Percentiles rank a stretch among this genome's conserved stretches.
These are phyloP conservation scores for Samsoniella hepiali DNA, from an alignment of 2,329 filamentous ascomycete species.

Conservation along the genomic window DNA sequence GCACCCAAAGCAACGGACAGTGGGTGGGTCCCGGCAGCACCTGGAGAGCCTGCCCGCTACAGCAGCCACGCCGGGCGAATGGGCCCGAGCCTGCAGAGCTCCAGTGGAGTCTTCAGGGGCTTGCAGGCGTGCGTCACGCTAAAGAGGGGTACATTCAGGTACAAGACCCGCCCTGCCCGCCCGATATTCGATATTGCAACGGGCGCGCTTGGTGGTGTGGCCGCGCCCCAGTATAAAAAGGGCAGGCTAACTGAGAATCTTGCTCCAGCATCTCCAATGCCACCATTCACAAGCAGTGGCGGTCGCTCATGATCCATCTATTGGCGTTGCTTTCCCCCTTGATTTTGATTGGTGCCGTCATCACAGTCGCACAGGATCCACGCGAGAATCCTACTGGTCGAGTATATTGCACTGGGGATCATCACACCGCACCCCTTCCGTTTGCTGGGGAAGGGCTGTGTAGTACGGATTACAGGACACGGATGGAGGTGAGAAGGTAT, in stretches of 20 bases:
- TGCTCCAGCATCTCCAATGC: background rate
- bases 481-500: too few relatives aligned
- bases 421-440: too few relatives aligned
- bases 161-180: background rate
- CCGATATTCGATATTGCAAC: background rate
- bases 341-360: too few relatives aligned
- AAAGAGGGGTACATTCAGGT: background rate
- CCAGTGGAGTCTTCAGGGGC: background rate
- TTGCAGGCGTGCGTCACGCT: background rate
- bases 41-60: background rate
- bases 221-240: slow-evolving; percentile 1
- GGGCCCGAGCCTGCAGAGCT: slow-evolving; percentile 4
- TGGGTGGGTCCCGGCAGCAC: slow-evolving; percentile 11
- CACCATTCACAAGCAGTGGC: background rate
- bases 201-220: background rate
- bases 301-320: background rate
- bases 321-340: background rate
- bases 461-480: too few relatives aligned
- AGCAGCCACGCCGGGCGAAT: background rate
- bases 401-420: too few relatives aligned
- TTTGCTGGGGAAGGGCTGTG: too few relatives aligned
- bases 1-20: background rate
- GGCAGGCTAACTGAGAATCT: background rate
- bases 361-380: too few relatives aligned
- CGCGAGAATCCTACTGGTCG: too few relatives aligned